Evolutionary conservation across 495 filamentous ascomycete genomes (phyloP), one percentile per base, ranked within the genome.

Genomic region (Tuber calosporum): DNA sequence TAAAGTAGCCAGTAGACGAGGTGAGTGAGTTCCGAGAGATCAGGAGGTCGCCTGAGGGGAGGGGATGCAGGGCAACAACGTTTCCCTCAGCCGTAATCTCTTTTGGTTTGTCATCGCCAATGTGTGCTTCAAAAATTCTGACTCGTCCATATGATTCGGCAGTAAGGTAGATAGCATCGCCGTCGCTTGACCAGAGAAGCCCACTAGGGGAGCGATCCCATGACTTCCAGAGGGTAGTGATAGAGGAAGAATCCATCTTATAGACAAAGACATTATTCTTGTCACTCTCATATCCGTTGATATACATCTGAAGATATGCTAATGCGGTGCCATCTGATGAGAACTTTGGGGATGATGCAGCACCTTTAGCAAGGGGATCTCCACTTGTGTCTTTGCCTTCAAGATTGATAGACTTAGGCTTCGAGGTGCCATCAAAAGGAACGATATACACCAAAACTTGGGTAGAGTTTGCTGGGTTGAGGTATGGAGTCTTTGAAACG

Each of bases 251-350:
- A 26, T 67, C 68, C 34, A 79, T 5, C 34, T 74, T 73, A 45
- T 77, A 70, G 66, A 80, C 58, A 70, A 97, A 82, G 5, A 97
- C 86, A 5, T 91, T 86, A 68, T 93, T 91, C 82, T 92, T 92
- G 84, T 97, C 94, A 15, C 90, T 90, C 83, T 98, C 94, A 80
- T 98, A 97, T 36, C 93, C 92, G 77, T 90, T 88, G 74, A 88
- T 84, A 37, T 86, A 85, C 92, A 94, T 94, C 42, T 90, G 87
- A 62, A 93, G 87, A 75, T 97, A 93, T n/a, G 89, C 94, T 13
- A 93, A 87, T 67, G 86, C 86, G 69, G 85, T 86, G 1, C 92
- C 93, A 78, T 90, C 87, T 26, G 90, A 89, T 3, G 92, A 92
- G 74, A 97, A 91, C 6, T 89, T 87, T 1, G 94, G 94, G 8